A percentile compares a stretch with the other conserved stretches of the same genome.
Evolutionary conservation across 768 basidiomycete species (phyloP).

Genomic region (Galerina marginata): DNA sequence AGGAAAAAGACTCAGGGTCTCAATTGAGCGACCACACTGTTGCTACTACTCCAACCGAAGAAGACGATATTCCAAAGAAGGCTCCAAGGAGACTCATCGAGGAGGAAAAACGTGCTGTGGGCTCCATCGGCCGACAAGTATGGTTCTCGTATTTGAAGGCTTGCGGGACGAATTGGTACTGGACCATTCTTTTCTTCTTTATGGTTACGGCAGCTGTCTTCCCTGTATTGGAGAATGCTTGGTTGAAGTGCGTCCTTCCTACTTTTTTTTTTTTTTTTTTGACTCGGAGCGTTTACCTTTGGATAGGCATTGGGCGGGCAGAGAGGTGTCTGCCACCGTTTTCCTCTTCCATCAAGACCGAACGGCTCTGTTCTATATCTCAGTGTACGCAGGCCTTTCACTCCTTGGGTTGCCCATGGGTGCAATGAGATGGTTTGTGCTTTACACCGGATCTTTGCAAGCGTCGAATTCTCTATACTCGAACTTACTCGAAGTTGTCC

Average conservation of each 20-base stretch:
- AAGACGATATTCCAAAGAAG: conserved; percentile 30
- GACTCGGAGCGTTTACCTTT: neutral
- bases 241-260: neutral
- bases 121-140: neutral
- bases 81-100: conserved; percentile 4
- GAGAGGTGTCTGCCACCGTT: conserved; percentile 18
- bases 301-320: conserved; percentile 60
- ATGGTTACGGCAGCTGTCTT: neutral
- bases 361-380: conserved; percentile 63
- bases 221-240: neutral
- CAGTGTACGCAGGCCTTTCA: conserved; percentile 65
- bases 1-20: conserved; percentile 44
- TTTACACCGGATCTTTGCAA: conserved; percentile 80
- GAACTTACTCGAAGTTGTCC: conserved; percentile 8
- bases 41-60: conserved; percentile 5
- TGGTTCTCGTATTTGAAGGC: neutral
- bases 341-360: neutral
- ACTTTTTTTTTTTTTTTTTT: neutral
- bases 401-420: conserved; percentile 49
- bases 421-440: conserved; percentile 69
- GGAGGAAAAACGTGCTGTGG: neutral
- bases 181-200: neutral
- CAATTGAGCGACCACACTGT: conserved; percentile 41
- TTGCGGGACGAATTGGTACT: neutral
- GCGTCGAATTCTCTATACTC: conserved; percentile 13